phyloP scores from a whole-genome alignment of 495 filamentous ascomycete species.

The Trichoderma parareesei region DNA sequence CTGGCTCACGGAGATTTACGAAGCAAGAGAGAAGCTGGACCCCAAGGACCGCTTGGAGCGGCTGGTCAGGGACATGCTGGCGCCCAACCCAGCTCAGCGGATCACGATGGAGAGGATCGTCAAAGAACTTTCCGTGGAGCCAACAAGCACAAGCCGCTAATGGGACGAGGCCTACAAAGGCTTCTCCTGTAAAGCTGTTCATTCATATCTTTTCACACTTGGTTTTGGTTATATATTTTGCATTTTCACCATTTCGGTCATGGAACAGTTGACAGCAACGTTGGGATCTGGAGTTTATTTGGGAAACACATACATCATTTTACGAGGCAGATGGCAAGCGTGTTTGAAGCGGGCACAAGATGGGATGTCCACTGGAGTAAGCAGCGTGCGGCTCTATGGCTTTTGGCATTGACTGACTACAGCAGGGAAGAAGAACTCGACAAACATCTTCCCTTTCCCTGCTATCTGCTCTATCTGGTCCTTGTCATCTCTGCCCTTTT shows the following conservation, averaged over 20 bases:
- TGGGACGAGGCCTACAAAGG: background rate
- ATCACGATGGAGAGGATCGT: conserved; percentile 35
- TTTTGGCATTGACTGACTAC: conserved; percentile 2
- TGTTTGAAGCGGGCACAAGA: background rate
- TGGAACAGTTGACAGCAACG: background rate
- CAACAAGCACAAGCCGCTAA: background rate
- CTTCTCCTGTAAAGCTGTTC: background rate
- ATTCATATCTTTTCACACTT: background rate
- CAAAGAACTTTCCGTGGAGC: conserved; percentile 17
- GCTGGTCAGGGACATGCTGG: conserved; percentile 37
- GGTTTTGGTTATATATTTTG: background rate
- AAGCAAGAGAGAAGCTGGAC: conserved; percentile 28
- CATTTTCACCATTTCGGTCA: background rate
- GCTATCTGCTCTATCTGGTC: background rate
- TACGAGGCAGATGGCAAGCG: background rate
- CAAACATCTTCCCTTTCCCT: background rate
- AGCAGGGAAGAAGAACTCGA: background rate
- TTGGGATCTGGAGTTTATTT: conserved; percentile 4
- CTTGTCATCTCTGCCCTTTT: background rate
- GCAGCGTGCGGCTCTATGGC: background rate
- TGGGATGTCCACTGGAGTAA: background rate
- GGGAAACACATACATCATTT: background rate
- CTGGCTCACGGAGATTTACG: conserved; percentile 37
- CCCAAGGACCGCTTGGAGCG: conserved; percentile 31
- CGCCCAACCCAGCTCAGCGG: conserved; percentile 33